A percentile compares a stretch with the other conserved stretches of the same genome.
phyloP scores from a whole-genome alignment of 176 grass and related monocot species.

The Oryza nivara region DNA sequence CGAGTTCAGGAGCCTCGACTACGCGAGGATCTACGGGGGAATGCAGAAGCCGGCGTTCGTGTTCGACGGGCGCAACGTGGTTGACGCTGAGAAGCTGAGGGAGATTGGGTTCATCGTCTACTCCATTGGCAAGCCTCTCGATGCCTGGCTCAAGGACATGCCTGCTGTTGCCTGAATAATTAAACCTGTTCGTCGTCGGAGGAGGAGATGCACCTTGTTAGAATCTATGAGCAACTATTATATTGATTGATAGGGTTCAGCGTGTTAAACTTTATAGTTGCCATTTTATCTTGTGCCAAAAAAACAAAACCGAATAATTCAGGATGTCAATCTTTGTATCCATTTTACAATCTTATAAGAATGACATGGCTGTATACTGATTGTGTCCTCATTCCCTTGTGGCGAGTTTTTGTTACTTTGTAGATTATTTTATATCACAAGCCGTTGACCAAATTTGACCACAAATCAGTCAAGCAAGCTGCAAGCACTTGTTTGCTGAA shows the following conservation, averaged over 20 bases:
- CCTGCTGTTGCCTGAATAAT: slow-evolving; percentile 62
- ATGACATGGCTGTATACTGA: not conserved
- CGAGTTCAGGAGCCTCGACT: slow-evolving; percentile 68
- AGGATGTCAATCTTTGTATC: too few relatives aligned
- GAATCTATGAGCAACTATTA: slow-evolving; percentile 20
- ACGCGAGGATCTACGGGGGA: slow-evolving; percentile 55
- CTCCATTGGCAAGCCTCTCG: slow-evolving; percentile 73
- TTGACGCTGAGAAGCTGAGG: slow-evolving; percentile 62
- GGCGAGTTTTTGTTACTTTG: not conserved
- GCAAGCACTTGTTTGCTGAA: too few relatives aligned
- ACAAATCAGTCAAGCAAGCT: too few relatives aligned
- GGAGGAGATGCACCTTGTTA: not conserved
- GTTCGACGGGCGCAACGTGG: slow-evolving; percentile 69
- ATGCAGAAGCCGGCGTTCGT: slow-evolving; percentile 77
- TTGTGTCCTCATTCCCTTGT: slow-evolving; percentile 16
- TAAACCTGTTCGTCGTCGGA: not conserved
- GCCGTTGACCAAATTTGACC: too few relatives aligned
- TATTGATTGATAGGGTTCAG: slow-evolving; percentile 5
- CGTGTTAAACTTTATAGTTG: not conserved
- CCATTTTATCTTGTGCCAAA: too few relatives aligned
- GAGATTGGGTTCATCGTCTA: slow-evolving; percentile 79
- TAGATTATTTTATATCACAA: not conserved
- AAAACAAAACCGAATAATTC: too few relatives aligned
- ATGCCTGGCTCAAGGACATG: slow-evolving; percentile 75
- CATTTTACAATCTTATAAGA: slow-evolving; percentile 14